Conservation (phyloP, 805 yeast species). For the Isabelozyma heimii region DNA sequence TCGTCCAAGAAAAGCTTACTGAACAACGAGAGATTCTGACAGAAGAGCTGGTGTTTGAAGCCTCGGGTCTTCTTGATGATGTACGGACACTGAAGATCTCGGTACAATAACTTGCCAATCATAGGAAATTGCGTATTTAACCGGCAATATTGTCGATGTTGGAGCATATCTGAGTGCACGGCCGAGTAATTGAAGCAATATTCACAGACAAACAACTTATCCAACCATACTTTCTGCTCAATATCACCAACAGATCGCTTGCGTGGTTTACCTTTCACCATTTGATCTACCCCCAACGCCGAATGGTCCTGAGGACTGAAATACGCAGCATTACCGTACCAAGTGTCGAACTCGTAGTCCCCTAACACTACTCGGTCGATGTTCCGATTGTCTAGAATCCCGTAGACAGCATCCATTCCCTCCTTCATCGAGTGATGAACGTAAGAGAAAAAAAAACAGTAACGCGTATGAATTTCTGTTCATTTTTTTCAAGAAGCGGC, state of each 20-base stretch:
- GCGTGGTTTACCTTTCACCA: not conserved
- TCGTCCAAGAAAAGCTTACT: conserved; percentile 87
- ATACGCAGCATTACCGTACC: conserved; percentile 88
- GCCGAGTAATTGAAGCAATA: conserved; percentile 81
- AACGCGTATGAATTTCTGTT: no score
- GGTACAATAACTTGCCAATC: conserved; percentile 70
- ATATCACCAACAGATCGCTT: conserved; percentile 1
- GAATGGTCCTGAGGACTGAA: conserved; percentile 35
- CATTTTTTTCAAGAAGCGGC: no score
- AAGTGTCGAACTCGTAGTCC: conserved; percentile 63
- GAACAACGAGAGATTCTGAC: conserved; percentile 81
- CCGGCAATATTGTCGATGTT: conserved; percentile 50
- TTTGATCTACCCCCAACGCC: conserved; percentile 34
- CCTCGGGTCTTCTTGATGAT: conserved; percentile 71
- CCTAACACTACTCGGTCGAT: conserved; percentile 69
- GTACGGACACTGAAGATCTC: conserved; percentile 44
- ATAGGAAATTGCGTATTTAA: conserved; percentile 29
- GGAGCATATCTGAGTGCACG: conserved; percentile 36
- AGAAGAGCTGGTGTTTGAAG: conserved; percentile 56
- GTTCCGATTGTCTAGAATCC: conserved; percentile 60
- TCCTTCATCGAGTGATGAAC: not conserved
- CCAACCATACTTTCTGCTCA: conserved; percentile 48
- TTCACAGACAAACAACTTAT: conserved; percentile 69
- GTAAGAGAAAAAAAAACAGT: no score
- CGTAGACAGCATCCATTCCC: conserved; percentile 42